Evolutionary conservation across 2,329 filamentous ascomycete species (phyloP), one percentile per base, ranked within the genome.

Genomic region (Calonectria multiphialidica): DNA sequence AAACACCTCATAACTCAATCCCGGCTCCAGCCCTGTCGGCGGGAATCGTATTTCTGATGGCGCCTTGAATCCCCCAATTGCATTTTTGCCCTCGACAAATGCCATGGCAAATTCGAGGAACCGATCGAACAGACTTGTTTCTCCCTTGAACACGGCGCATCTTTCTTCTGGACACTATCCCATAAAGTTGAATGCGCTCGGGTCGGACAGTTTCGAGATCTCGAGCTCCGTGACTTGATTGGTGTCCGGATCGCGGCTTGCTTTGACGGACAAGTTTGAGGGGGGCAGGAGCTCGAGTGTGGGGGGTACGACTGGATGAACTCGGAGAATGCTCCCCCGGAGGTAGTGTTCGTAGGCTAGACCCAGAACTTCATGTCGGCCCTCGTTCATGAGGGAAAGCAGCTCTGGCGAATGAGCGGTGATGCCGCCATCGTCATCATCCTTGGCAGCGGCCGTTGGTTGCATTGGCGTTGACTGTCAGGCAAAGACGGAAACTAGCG

Each of bases 81-180:
- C 67, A 21, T 61, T 28, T 12, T 67, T 49, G 13, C 61, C 66
- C 16, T 70, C 53, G 2, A 71, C 53, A 21, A 73, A 25, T 16
- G 40, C 55, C 33, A 74, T 72, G 3, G 73, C 68, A 50, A 74
- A 73, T 33, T 73, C 76, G 3, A 77, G 18, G n/a, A 80, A 80
- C 13, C 55, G 33, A 18, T 72, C 61, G 12, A 78, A 40, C 7
- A 80, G 64, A 6, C 75, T 70, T 9, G 45, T 23, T 21, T 80
- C 74, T 37, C 78, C 78, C 21, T 74, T 77, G 68, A 80, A 80
- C 1, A 75, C 73, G 5, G 78, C 40, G 12, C 77, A 80, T 5
- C 67, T 69, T 35, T 76, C 61, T 21, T 74, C 40, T 15, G 62
- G 25, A 30, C 50, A 68, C 62, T 73, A 80, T 3, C 76, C 77